phyloP scores from a whole-genome alignment of 352 stramenopile genomes.

The Phytophthora brassicae region DNA sequence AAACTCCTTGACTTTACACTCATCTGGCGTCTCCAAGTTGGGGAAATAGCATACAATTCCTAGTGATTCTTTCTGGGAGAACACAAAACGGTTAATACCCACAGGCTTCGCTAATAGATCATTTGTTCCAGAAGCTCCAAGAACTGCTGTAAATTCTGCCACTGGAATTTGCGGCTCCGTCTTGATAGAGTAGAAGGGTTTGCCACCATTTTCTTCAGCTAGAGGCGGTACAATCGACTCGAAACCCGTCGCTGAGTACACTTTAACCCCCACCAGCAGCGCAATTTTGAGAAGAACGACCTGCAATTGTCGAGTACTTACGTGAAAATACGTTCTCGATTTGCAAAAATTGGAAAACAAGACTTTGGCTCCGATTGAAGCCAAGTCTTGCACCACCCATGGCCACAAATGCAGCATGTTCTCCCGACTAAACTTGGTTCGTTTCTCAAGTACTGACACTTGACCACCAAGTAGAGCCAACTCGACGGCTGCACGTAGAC shows the following conservation, averaged over 20 bases:
- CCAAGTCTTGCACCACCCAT: constrained; percentile 78
- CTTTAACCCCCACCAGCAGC: constrained; percentile 59
- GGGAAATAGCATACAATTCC: constrained; percentile 80
- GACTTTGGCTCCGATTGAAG: constrained; percentile 66
- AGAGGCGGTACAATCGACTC: constrained; percentile 37
- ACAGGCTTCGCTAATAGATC: constrained; percentile 51
- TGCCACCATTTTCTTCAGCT: constrained; percentile 30
- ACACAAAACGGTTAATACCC: constrained; percentile 72
- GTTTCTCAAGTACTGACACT: constrained; percentile 76
- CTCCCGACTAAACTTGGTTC: constrained; percentile 70
- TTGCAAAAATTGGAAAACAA: constrained; percentile 72
- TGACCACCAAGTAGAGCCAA: constrained; percentile 61
- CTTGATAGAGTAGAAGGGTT: constrained; percentile 57
- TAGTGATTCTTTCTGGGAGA: constrained; percentile 71
- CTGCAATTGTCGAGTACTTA: constrained; percentile 76
- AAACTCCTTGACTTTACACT: constrained; percentile 68
- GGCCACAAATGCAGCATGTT: constrained; percentile 83
- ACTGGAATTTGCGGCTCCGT: constrained; percentile 69
- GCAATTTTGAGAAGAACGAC: constrained; percentile 80
- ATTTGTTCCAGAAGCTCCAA: constrained; percentile 59
- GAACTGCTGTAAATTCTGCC: constrained; percentile 57
- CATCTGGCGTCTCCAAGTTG: constrained; percentile 58
- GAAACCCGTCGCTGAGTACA: constrained; percentile 54
- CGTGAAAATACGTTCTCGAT: constrained; percentile 76
- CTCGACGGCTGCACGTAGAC: constrained; percentile 68